phyloP scores from a whole-genome alignment of 2,329 filamentous ascomycete species.

The Botrytis porri region DNA sequence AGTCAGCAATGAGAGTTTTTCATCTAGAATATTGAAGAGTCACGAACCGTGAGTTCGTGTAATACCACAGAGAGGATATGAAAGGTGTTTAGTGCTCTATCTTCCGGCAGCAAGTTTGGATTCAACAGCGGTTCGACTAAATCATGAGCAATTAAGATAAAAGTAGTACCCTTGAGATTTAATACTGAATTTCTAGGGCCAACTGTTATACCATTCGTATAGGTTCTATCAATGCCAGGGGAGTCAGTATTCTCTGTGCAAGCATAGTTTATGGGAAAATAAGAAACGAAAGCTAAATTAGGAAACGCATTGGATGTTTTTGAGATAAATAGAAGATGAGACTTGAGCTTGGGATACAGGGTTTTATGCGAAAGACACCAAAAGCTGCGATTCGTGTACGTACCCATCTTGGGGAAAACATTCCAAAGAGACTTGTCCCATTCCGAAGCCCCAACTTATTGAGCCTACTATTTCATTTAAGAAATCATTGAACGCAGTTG shows the following conservation, averaged over 20 bases:
- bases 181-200: neutral
- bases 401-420: neutral
- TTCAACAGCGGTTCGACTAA: neutral
- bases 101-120: neutral
- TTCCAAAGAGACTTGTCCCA: neutral
- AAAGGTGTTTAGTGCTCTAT: neutral
- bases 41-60: neutral
- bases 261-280: neutral
- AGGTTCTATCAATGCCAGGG: neutral
- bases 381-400: neutral
- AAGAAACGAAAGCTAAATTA: neutral
- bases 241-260: neutral
- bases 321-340: neutral
- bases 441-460: neutral
- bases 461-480: neutral
- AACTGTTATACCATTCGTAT: neutral
- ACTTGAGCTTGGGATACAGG: neutral
- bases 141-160: neutral
- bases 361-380: neutral
- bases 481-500: neutral
- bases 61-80: neutral
- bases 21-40: neutral
- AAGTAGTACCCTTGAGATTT: neutral
- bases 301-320: neutral
- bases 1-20: neutral